These are phyloP conservation scores for Cairneyella variabilis DNA, from an alignment of 495 filamentous ascomycete species.

Conservation along the genomic window DNA sequence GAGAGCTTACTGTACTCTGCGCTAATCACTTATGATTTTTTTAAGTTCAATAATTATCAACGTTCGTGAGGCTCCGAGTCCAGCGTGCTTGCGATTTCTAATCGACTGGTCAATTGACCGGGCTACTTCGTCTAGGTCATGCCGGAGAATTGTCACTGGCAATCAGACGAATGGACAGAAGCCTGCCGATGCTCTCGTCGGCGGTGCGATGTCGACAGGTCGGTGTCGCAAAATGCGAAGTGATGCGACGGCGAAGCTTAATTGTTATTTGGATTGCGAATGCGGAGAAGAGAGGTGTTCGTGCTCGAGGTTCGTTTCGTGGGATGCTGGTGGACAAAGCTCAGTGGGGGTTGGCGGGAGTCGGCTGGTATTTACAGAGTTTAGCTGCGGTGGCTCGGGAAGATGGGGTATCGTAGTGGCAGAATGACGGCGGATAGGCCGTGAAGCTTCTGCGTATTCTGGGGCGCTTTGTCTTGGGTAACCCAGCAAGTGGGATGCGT, in stretches of 20 bases:
- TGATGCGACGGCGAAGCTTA: conserved; percentile 6
- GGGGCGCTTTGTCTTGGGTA: not conserved
- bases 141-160: conserved; percentile 10
- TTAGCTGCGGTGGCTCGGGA: not conserved
- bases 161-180: not conserved
- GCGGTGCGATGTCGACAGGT: not conserved
- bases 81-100: conserved; percentile 7
- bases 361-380: not conserved
- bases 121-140: conserved; percentile 20
- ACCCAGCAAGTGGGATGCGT: not conserved
- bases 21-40: not conserved
- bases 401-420: not conserved
- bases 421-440: not conserved
- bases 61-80: not conserved
- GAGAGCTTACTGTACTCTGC: conserved; percentile 1
- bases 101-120: conserved; percentile 24
- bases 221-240: not conserved
- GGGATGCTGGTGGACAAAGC: conserved; percentile 6
- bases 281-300: conserved; percentile 11
- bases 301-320: conserved; percentile 3
- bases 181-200: not conserved
- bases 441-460: not conserved
- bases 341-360: conserved; percentile 6
- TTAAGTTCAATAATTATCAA: not conserved
- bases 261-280: not conserved